phyloP scores from a whole-genome alignment of 495 filamentous ascomycete genomes.

The Daldinia decipiens region DNA sequence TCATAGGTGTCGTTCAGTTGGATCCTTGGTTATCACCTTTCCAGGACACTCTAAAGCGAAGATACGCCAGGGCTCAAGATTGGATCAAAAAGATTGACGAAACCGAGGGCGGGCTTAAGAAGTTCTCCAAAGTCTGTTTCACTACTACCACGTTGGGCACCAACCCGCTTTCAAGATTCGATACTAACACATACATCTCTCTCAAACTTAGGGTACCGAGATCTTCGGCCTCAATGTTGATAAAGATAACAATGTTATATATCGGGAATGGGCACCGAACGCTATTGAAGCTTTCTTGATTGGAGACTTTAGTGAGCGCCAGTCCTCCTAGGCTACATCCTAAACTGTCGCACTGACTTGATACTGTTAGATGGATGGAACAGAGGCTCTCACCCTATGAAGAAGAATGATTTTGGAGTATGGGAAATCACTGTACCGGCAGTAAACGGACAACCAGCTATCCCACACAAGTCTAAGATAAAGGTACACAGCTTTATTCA shows the following conservation, averaged over 20 bases:
- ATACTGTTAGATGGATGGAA: conserved; percentile 81
- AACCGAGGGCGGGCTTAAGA: conserved; percentile 87
- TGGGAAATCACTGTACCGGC: conserved; percentile 86
- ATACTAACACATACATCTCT: conserved; percentile 26
- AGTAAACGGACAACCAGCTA: conserved; percentile 74
- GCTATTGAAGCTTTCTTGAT: conserved; percentile 85
- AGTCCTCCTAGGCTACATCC: conserved; percentile 1
- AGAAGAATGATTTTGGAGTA: conserved; percentile 82
- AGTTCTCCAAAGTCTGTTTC: conserved; percentile 81
- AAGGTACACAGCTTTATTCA: conserved; percentile 68
- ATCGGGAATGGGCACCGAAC: conserved; percentile 97
- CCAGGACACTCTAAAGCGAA: conserved; percentile 75
- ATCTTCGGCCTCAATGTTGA: conserved; percentile 83
- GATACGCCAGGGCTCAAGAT: conserved; percentile 82
- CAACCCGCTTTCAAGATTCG: neutral
- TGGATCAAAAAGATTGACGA: conserved; percentile 89
- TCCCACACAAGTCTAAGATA: conserved; percentile 92
- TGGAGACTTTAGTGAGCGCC: conserved; percentile 85
- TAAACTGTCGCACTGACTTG: conserved; percentile 22
- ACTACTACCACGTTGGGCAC: conserved; percentile 1
- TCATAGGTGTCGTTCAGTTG: conserved; percentile 80
- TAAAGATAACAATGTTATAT: conserved; percentile 83
- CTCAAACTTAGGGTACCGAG: conserved; percentile 74
- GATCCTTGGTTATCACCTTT: conserved; percentile 93
- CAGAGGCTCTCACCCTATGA: conserved; percentile 82